Evolutionary conservation across 2,329 filamentous ascomycete species (phyloP), one percentile per base, ranked within the genome.

Genomic region (Diaporthe vaccinii): DNA sequence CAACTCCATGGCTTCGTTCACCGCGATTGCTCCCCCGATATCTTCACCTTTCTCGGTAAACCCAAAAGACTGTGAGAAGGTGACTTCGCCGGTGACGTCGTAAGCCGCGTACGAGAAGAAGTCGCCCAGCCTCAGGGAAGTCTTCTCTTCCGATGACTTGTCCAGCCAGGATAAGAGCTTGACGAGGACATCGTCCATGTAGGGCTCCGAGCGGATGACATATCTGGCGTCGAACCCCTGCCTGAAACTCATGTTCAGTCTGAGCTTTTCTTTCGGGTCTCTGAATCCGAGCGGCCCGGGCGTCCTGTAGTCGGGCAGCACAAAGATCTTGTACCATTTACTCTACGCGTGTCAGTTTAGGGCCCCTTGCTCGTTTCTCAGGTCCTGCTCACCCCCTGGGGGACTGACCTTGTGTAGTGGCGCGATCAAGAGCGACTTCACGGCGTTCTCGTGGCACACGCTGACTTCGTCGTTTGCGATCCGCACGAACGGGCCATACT

Each of bases 381-480:
- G 46, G n/a, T n/a, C 5, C 41, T 28, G 6, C 7, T n/a, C n/a
- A 28, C 1, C 9, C 39, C 28, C 22, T 44, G 15, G 17, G 14
- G 20, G 2, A 58, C 51, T 31, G 6, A 61, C 68, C 51, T 71
- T 87, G 85, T 17, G 86, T 84, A 36, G 86, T 75, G 39, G 81
- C 81, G 34, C 84, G 77, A 31, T 84, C 78, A 86, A 80, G 10
- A 87, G 79, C 61, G 81, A 79, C 25, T 80, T 80, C 20, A 86
- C 80, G 17, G 82, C 86, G 74, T 85, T 82, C 2, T 84, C 83
- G 76, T 87, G 83, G 68, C 82, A 81, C 49, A 87, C 81, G 74
- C 84, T 86, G 74, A 87, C 82, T 81, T 87, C 85, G 71, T 87
- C 83, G 46, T 83, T 80, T 8, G 81, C 80, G 41, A 87, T 85